Evolutionary conservation across 2,329 filamentous ascomycete species (phyloP), one percentile per base, ranked within the genome.

Genomic region (Huntiella bhutanensis): DNA sequence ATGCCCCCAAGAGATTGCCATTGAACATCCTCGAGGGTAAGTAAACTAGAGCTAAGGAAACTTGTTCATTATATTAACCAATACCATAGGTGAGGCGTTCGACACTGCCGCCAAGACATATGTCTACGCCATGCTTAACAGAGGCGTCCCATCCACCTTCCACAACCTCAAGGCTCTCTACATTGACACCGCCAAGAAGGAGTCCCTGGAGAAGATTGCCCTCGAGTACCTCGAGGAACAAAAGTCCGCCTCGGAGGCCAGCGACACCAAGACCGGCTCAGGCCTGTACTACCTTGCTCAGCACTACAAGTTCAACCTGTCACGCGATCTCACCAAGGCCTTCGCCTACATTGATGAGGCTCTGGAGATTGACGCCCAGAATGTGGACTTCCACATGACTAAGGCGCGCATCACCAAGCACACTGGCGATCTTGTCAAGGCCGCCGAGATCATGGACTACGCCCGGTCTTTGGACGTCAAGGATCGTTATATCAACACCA

Each of bases 401-500:
- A 92, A 91, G 64, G 91, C 92, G 4, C 76, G 92, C 56, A 91
- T 95, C 70, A 80, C 78, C 64, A 98, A 98, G 67, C 86, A 98
- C 61, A 69, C 73, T 43, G 91, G 88, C 17, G 77, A 95, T 56
- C 64, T 79, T 4, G 66, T 73, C 53, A 83, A 82, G 61, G 91
- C 92, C 1, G 75, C 87, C 1, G 80, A 86, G 56, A 73, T 77
- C 37, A 96, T 98, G 85, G 82, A 95, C 54, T 69, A 80, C 53
- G 91, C 91, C 1, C 77, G 91, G 45, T 72, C 76, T 52, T 70
- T 95, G 51, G 92, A 98, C 58, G 75, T 82, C 53, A 85, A 80
- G 63, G 91, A 98, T 59, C 79, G 91, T 39, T 93, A 96, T 60
- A 96, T 96, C 69, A 98, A 98, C 69, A 92, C 86, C 52, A 98